Conservation (phyloP, 108 stramenopile genomes). For the Craspedostauros australis region DNA sequence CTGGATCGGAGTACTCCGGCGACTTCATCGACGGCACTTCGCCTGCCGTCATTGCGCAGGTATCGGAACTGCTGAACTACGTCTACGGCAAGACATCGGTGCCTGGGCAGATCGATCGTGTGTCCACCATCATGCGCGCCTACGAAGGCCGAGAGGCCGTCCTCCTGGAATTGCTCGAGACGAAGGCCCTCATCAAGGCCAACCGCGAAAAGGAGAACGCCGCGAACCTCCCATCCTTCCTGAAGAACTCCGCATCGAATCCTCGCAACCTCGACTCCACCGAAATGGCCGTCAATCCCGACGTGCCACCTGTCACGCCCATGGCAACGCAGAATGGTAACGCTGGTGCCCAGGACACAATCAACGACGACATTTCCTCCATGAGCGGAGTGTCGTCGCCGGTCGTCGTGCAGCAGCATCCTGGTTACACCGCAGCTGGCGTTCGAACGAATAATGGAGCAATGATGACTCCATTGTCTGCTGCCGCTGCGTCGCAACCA, state of each 20-base stretch:
- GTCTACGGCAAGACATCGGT: conserved; percentile 88
- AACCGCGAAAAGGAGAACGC: conserved; percentile 73
- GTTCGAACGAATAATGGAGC: too few species aligned
- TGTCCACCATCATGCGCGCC: conserved; percentile 86
- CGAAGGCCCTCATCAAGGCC: conserved; percentile 85
- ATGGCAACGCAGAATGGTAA: conserved; percentile 21
- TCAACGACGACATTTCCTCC: conserved; percentile 52
- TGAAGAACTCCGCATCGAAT: conserved; percentile 48
- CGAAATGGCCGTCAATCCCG: neutral
- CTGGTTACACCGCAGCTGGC: conserved; percentile 12
- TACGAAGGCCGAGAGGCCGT: conserved; percentile 89
- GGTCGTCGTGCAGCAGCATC: conserved; percentile 22
- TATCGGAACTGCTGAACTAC: conserved; percentile 85
- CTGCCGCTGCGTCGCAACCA: too few species aligned
- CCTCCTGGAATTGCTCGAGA: conserved; percentile 77
- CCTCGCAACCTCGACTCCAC: conserved; percentile 10
- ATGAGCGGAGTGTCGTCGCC: conserved; percentile 64
- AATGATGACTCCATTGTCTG: too few species aligned
- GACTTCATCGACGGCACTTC: conserved; percentile 79
- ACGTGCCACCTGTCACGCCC: conserved; percentile 40
- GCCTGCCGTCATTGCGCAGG: conserved; percentile 85
- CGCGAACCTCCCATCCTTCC: conserved; percentile 62
- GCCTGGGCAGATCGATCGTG: conserved; percentile 86
- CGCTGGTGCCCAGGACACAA: conserved; percentile 3
- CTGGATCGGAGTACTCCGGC: conserved; percentile 50